Evolutionary conservation across 2,329 filamentous ascomycete species (phyloP), one percentile per base, ranked within the genome.

Genomic region (Fusarium fracticaudum): DNA sequence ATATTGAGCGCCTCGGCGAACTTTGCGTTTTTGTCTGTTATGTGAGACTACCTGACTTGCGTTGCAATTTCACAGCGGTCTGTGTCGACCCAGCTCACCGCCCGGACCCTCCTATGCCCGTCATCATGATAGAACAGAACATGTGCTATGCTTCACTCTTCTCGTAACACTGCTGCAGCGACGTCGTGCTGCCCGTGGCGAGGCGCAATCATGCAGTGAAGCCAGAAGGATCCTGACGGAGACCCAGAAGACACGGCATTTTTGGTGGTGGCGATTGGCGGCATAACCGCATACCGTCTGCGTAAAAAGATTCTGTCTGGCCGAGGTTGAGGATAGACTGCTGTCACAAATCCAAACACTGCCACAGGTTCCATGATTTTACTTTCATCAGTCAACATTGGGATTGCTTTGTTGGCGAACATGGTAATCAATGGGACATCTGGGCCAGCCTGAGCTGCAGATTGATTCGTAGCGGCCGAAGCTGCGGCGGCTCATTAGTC

Each of bases 401-500:
- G 53, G 47, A 48, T 57, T 45, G 64, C 37, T 50, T 69, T 69
- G 64, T 68, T 69, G 66, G 66, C 67, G 58, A 22, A 40, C 35
- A 60, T 40, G 31, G 33, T 29, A 45, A 22, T 58, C 38, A 59
- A 57, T n/a, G 50, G n/a, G 20, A 37, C n/a, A 40, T 54, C 60
- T 69, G 60, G 51, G 61, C 75, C 71, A 73, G 71, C 67, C 37
- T 73, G 65, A 74, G 70, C 61, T 64, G 62, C 72, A 75, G 69
- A 64, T 60, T 55, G 45, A 74, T 64, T 78, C 76, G 76, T 77
- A 77, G 76, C 54, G 74, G 72, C 76, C 76, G 76, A 77, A 70
- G 67, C 74, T 77, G 74, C 69, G 74, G 69, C 72, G 73, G 72
- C 72, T 75, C 76, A 78, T 77, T 78, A 76, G 74, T 77, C 76